Base-by-base conservation (phyloP, 2,329 filamentous ascomycete genomes). In the Ophidiomyces ophidiicola region DNA sequence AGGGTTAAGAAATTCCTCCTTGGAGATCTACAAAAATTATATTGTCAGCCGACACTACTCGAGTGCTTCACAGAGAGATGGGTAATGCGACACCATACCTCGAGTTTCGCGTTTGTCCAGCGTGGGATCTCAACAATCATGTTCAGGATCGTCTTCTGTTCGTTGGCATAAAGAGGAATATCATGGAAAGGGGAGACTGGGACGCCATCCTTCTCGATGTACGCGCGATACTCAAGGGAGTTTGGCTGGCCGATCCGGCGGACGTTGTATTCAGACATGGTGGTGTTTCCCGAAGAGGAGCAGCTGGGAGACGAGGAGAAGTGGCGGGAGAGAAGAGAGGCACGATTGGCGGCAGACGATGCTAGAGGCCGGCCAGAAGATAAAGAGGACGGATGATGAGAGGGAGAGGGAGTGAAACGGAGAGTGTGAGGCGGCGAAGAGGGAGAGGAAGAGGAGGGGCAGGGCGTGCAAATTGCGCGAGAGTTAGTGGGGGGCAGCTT, bases 91-190 rank as follows among this genome's bases (percentile, higher is more conserved):
- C n/a, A 25, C 17, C 80, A 52, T 65, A 94, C 88, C 82, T 98
- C 90, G 67, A 92, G 83, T 79, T 98, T 98, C 58, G 82, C 90
- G 70, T 98, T 98, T 72, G 88, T 94, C 90, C 90, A 98, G 71
- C 90, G 81, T 58, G 90, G 90, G 57, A 98, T 94, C 80, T 98
- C 90, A 56, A 98, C 90, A 50, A 98, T 64, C 90, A 98, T 98
- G 80, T 98, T 98, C 60, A 98, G 76, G 63, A 96, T 71, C 54
- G 81, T 93, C 74, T 94, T 78, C 72, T 94, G 82, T 67, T 82
- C 74, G 65, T 98, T 94, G 78, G 88, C 88, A 62, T 86, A 98
- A 54, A 98, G 83, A 47, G 90, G 90, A 53, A 98, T 86, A 63
- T 98, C 90, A 73, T 98, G 90, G 78, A 94, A 98, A 53, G 88